phyloP scores from a whole-genome alignment of 2,329 filamentous ascomycete species.

The Monascus ruber region DNA sequence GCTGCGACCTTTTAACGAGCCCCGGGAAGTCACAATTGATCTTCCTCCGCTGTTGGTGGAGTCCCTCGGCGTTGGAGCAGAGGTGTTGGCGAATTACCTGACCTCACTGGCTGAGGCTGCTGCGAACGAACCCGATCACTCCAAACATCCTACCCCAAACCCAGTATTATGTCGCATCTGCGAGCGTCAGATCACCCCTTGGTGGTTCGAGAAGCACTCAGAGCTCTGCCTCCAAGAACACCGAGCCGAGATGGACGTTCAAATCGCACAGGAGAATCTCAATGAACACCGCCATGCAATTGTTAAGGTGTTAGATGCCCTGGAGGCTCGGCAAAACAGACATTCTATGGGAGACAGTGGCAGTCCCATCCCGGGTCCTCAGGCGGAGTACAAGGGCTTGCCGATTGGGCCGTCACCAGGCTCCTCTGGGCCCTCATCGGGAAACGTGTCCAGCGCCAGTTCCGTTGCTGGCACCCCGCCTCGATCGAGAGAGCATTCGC shows the following conservation, averaged over 20 bases:
- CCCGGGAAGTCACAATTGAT: conserved; percentile 91
- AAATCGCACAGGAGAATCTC: conserved; percentile 84
- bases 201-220: conserved; percentile 99
- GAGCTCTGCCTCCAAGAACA: conserved; percentile 94
- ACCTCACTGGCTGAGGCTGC: conserved; percentile 78
- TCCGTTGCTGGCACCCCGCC: conserved; percentile 54
- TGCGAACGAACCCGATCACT: conserved; percentile 59
- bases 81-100: conserved; percentile 87
- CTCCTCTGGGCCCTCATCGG: conserved; percentile 59
- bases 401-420: conserved; percentile 63
- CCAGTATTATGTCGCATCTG: conserved; percentile 93
- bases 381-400: conserved; percentile 77
- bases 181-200: conserved; percentile 90
- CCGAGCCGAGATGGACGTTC: conserved; percentile 92
- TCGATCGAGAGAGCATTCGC: conserved; percentile 57
- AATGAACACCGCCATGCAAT: conserved; percentile 89
- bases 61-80: conserved; percentile 84
- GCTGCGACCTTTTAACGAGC: conserved; percentile 80
- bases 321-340: conserved; percentile 54
- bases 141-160: conserved; percentile 65
- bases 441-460: conserved; percentile 58
- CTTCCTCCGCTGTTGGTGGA: conserved; percentile 82
- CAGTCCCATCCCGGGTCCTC: conserved; percentile 36
- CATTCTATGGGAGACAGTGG: conserved; percentile 16
- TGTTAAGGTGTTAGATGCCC: conserved; percentile 84